Conservation (phyloP, 139 green algal genomes). For the Pedinophyceae sp. region DNA sequence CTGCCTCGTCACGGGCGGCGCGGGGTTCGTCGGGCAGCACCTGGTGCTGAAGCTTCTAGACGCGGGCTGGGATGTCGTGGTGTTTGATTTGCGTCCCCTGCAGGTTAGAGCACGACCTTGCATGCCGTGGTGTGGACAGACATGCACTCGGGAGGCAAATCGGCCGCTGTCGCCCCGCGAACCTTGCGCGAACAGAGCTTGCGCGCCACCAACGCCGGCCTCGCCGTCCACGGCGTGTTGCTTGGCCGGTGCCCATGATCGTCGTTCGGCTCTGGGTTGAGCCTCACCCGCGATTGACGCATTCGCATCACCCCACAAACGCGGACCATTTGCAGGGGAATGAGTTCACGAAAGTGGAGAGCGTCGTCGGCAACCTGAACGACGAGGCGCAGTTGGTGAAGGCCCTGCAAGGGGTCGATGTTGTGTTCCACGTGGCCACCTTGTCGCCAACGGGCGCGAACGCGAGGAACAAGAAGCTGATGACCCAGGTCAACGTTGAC, state of each 20-base stretch:
- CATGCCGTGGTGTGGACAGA: too few relatives aligned
- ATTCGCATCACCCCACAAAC: not conserved
- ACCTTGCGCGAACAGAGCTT: too few relatives aligned
- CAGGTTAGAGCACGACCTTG: not conserved
- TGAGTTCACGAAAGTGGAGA: not conserved
- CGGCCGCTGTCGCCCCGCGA: too few relatives aligned
- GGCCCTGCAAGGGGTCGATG: slow-evolving; percentile 25
- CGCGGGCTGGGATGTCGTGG: slow-evolving; percentile 8
- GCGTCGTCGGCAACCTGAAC: not conserved
- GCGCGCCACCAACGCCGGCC: too few relatives aligned
- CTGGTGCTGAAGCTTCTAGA: slow-evolving; percentile 51
- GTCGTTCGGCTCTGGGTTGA: not conserved
- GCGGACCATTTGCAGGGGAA: not conserved
- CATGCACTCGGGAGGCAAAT: too few relatives aligned
- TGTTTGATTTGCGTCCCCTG: not conserved
- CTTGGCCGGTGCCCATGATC: not conserved
- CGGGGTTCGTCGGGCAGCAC: slow-evolving; percentile 68
- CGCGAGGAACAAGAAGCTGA: slow-evolving; percentile 52
- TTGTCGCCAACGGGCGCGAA: slow-evolving; percentile 56
- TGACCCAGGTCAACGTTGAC: slow-evolving; percentile 69
- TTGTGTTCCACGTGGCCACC: slow-evolving; percentile 76
- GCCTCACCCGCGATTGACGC: not conserved
- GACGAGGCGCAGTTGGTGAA: not conserved
- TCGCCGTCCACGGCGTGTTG: not conserved
- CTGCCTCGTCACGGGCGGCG: slow-evolving; percentile 57